Evolutionary conservation across 1,284 basidiomycete genomes (phyloP).

Genomic region (Puccinia horiana): DNA sequence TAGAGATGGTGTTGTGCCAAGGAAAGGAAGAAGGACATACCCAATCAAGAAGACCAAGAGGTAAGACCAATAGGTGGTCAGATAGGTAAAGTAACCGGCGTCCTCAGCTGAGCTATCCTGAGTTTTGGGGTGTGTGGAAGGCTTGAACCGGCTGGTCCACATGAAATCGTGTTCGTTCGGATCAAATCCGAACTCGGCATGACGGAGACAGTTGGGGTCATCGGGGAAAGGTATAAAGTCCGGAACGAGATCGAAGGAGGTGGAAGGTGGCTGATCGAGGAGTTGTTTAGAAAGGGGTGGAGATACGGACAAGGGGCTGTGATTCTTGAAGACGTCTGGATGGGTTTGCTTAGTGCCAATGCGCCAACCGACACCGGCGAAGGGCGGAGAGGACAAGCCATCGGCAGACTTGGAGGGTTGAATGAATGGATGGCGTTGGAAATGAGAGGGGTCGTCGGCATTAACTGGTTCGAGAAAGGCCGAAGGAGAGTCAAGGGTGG

Average conservation of each 20-base stretch:
- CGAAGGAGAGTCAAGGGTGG: not conserved
- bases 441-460: not conserved
- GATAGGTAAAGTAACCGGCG: constrained; percentile 52
- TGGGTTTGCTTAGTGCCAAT: constrained; percentile 9
- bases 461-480: not conserved
- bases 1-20: constrained; percentile 51
- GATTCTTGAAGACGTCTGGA: constrained; percentile 13
- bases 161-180: constrained; percentile 20
- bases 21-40: constrained; percentile 46
- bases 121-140: not conserved
- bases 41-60: constrained; percentile 46
- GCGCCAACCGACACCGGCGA: constrained; percentile 24
- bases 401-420: not conserved
- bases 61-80: constrained; percentile 56
- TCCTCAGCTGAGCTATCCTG: constrained; percentile 49
- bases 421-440: not conserved
- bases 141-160: constrained; percentile 16
- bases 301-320: not conserved
- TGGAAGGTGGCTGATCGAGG: not conserved
- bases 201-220: constrained; percentile 56
- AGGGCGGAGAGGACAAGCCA: not conserved
- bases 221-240: constrained; percentile 34
- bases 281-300: not conserved
- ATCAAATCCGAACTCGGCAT: constrained; percentile 59
- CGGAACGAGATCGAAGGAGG: constrained; percentile 12